phyloP scores from a whole-genome alignment of 2,329 filamentous ascomycete species.

The Parascedosporium putredinis region DNA sequence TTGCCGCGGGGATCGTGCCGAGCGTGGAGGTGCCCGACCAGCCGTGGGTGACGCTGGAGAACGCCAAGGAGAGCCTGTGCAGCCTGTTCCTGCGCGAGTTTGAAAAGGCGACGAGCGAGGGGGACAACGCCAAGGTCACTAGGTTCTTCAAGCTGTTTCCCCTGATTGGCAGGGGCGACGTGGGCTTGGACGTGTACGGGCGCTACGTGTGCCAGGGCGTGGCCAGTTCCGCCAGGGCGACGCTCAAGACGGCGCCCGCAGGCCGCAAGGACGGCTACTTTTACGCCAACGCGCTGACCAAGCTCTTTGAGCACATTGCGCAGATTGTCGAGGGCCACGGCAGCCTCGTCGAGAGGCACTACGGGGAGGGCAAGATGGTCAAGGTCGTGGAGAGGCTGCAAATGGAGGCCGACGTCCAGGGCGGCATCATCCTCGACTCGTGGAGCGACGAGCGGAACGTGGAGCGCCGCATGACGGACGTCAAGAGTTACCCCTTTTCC shows the following conservation, averaged over 20 bases:
- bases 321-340: conserved; percentile 92
- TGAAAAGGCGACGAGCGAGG: conserved; percentile 77
- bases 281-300: conserved; percentile 82
- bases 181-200: conserved; percentile 89
- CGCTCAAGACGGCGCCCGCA: conserved; percentile 52
- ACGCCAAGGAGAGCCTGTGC: conserved; percentile 81
- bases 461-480: conserved; percentile 79
- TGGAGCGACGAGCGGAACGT: conserved; percentile 86
- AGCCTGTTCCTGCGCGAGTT: conserved; percentile 89
- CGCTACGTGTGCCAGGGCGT: conserved; percentile 94
- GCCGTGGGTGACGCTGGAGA: conserved; percentile 76
- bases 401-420: conserved; percentile 90
- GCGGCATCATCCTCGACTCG: conserved; percentile 88
- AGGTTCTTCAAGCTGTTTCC: conserved; percentile 98
- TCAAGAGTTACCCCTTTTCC: conserved; percentile 95
- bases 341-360: conserved; percentile 83
- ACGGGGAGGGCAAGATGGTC: conserved; percentile 86
- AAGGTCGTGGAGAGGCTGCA: conserved; percentile 88
- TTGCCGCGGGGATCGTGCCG: conserved; percentile 86
- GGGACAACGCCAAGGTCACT: conserved; percentile 82
- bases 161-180: conserved; percentile 77
- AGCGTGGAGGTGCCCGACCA: conserved; percentile 92
- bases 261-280: conserved; percentile 71
- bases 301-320: conserved; percentile 93
- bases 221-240: conserved; percentile 68